These are phyloP conservation scores for Phytophthora idaei DNA, from an alignment of 352 stramenopile species.

Conservation along the genomic window DNA sequence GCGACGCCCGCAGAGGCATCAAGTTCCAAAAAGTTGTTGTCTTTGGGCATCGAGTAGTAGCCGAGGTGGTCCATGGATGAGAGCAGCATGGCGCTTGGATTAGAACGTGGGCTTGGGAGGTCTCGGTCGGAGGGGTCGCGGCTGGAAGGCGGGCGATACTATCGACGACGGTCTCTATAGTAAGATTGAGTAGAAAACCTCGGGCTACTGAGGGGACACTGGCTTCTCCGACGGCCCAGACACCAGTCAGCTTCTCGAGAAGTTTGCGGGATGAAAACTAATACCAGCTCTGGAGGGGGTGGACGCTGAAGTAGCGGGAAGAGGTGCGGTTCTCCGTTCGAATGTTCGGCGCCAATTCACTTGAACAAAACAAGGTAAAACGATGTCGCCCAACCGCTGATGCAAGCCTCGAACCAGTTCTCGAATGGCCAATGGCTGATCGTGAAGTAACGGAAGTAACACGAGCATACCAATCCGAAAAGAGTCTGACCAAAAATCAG, in stretches of 20 bases:
- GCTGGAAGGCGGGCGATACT: constrained; percentile 7
- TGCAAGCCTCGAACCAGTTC: constrained; percentile 4
- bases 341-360: neutral
- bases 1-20: constrained; percentile 45
- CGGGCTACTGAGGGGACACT: constrained; percentile 19
- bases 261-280: constrained; percentile 34
- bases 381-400: constrained; percentile 11
- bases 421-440: constrained; percentile 7
- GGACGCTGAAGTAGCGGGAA: constrained; percentile 33
- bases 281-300: neutral
- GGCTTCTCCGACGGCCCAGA: constrained; percentile 22
- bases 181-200: constrained; percentile 14
- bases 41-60: constrained; percentile 84
- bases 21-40: constrained; percentile 70
- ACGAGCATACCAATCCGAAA: neutral
- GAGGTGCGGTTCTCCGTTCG: constrained; percentile 26
- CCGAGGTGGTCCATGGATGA: constrained; percentile 85
- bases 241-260: constrained; percentile 33
- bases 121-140: constrained; percentile 22
- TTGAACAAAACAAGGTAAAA: constrained; percentile 4
- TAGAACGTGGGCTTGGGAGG: constrained; percentile 5
- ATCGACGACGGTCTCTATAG: constrained; percentile 21
- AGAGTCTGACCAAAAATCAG: neutral
- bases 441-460: constrained; percentile 12
- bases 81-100: constrained; percentile 61